These are phyloP conservation scores for Populus hybrid DNA, from an alignment of 441 rosid genomes.

Conservation along the genomic window DNA sequence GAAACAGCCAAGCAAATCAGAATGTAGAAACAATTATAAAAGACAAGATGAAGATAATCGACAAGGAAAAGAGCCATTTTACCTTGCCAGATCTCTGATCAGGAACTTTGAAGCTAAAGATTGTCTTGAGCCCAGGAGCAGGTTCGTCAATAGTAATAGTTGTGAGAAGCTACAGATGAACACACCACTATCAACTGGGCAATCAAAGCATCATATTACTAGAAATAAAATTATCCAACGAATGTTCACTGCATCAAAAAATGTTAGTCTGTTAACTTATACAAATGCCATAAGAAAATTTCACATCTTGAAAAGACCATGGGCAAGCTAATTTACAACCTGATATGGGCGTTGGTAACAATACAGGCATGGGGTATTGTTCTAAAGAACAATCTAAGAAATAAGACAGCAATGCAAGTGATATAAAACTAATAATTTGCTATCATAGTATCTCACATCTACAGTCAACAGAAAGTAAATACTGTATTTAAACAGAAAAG, in stretches of 20 bases:
- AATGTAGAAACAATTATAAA: not conserved
- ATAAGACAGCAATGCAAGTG: not conserved
- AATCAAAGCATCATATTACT: not conserved
- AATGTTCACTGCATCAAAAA: not conserved
- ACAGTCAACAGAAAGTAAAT: not conserved
- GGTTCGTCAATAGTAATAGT: constrained; percentile 82
- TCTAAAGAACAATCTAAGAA: not conserved
- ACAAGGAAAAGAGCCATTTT: not conserved
- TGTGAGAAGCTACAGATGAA: constrained; percentile 57
- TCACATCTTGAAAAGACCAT: not conserved
- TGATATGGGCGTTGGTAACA: not conserved
- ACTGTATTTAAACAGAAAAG: not conserved
- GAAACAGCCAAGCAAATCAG: not conserved
- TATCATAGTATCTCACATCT: not conserved
- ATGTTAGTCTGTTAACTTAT: not conserved
- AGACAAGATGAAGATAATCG: not conserved
- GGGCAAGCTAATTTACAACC: not conserved
- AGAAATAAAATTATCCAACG: not conserved
- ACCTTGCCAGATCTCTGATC: constrained; percentile 98
- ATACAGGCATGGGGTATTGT: not conserved
- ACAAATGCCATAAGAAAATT: not conserved
- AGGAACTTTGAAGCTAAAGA: constrained; percentile 73
- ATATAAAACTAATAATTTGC: not conserved
- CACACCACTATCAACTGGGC: not conserved
- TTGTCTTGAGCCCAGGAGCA: constrained; percentile 86